Evolutionary conservation across 148 eudicot species (phyloP).

Genomic region (Salicornia ramosissima): DNA sequence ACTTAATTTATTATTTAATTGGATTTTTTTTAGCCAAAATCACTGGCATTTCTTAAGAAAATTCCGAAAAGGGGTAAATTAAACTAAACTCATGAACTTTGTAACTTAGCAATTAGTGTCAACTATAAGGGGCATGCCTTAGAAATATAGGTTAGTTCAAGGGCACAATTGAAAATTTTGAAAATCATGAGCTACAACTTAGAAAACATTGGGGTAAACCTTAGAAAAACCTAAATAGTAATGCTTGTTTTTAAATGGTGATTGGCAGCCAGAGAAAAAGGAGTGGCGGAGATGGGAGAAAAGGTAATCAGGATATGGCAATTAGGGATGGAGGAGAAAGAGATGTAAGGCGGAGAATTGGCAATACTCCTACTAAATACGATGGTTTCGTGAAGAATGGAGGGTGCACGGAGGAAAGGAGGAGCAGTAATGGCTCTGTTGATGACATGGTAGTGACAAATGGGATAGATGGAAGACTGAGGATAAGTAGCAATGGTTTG

Average conservation of each 20-base stretch:
- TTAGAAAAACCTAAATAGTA: neutral
- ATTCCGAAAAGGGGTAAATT: too few relatives aligned
- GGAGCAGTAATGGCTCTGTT: constrained; percentile 1
- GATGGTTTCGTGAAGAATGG: neutral
- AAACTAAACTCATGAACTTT: too few relatives aligned
- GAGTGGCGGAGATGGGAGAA: constrained; percentile 15
- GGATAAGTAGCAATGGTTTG: constrained; percentile 4
- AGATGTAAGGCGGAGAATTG: neutral
- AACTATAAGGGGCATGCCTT: too few relatives aligned
- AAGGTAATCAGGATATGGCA: neutral
- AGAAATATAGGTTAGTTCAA: too few relatives aligned
- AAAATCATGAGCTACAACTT: too few relatives aligned
- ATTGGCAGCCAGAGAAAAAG: constrained; percentile 24
- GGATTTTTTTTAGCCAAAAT: too few relatives aligned
- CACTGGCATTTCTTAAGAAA: too few relatives aligned
- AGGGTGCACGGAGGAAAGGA: neutral
- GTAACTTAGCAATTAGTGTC: too few relatives aligned
- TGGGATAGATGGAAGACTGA: neutral
- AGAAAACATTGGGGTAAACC: too few relatives aligned
- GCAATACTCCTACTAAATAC: neutral
- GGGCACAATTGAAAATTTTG: too few relatives aligned
- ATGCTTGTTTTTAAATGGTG: neutral
- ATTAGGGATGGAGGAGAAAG: constrained; percentile 11
- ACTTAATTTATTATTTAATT: too few relatives aligned
- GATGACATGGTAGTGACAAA: neutral